Percentiles rank a stretch among this genome's conserved stretches.
Conservation (phyloP, 2,329 filamentous ascomycete species). For the Lachnellula cervina region DNA sequence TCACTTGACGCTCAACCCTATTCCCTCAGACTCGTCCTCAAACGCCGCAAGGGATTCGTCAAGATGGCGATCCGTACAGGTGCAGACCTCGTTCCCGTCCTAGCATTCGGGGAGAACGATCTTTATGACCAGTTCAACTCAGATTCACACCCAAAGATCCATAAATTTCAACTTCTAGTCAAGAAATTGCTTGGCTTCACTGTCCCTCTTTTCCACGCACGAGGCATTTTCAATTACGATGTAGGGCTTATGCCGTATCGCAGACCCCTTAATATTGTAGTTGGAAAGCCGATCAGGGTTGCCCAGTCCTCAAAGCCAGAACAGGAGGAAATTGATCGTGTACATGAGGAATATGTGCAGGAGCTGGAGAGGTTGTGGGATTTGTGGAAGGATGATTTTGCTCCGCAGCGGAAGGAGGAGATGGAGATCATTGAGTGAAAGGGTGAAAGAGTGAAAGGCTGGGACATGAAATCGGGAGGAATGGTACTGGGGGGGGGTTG, state of each 20-base stretch:
- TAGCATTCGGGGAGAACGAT: constrained; percentile 94
- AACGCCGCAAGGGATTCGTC: constrained; percentile 84
- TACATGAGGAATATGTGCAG: constrained; percentile 73
- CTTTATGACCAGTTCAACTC: constrained; percentile 86
- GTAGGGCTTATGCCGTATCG: constrained; percentile 94
- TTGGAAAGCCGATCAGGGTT: constrained; percentile 75
- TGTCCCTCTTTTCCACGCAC: constrained; percentile 80
- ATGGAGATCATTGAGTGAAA: constrained; percentile 58
- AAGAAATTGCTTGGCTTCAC: constrained; percentile 91
- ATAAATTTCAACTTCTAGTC: constrained; percentile 75
- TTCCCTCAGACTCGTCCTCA: constrained; percentile 70
- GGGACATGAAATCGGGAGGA: background rate
- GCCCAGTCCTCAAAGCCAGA: constrained; percentile 58
- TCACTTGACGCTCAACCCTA: constrained; percentile 83
- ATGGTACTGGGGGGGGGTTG: background rate
- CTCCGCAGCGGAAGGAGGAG: constrained; percentile 56
- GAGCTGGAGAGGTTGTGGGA: constrained; percentile 73
- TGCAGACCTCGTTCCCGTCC: constrained; percentile 88
- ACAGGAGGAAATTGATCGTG: constrained; percentile 69
- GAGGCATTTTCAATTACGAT: constrained; percentile 96
- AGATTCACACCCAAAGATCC: constrained; percentile 70
- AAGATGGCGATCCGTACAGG: constrained; percentile 88
- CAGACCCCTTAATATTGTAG: constrained; percentile 79
- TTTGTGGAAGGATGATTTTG: constrained; percentile 72
- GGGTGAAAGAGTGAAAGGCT: background rate